These are phyloP conservation scores for Blakeslea trispora DNA, from an alignment of 371 early-diverging fungal species.

Conservation along the genomic window DNA sequence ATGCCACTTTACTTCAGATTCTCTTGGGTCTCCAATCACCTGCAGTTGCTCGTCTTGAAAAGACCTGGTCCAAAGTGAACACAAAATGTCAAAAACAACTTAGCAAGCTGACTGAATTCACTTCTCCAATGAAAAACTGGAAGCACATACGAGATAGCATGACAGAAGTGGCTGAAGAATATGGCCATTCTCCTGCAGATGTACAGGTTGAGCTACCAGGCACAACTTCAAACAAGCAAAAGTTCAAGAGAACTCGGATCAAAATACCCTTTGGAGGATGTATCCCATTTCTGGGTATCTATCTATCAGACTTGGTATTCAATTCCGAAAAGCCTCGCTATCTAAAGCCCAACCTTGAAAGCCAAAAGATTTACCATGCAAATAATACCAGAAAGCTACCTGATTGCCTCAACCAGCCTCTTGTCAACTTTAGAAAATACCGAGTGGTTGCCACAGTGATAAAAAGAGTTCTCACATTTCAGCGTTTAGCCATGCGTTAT, in stretches of 20 bases:
- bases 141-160: constrained; percentile 67
- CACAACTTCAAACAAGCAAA: constrained; percentile 24
- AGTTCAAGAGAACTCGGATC: constrained; percentile 28
- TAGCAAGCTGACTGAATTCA: constrained; percentile 56
- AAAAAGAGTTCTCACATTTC: constrained; percentile 63
- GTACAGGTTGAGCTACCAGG: constrained; percentile 45
- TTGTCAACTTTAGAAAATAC: constrained; percentile 68
- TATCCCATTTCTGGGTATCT: constrained; percentile 67
- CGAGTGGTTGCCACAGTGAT: constrained; percentile 66
- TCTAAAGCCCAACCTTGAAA: constrained; percentile 40
- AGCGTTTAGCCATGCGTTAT: constrained; percentile 58
- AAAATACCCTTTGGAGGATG: constrained; percentile 58
- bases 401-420: constrained; percentile 38
- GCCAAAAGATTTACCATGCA: constrained; percentile 29
- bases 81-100: constrained; percentile 52
- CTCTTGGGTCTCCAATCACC: constrained; percentile 66
- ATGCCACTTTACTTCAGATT: constrained; percentile 65
- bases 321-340: constrained; percentile 65
- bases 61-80: constrained; percentile 65
- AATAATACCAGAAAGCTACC: constrained; percentile 19
- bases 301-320: constrained; percentile 66
- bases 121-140: constrained; percentile 67
- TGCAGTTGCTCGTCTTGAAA: constrained; percentile 57
- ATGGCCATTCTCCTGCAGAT: constrained; percentile 46
- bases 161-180: constrained; percentile 62